Evolutionary conservation across 345 rosid species (phyloP).

Genomic region (Camelina sativa): DNA sequence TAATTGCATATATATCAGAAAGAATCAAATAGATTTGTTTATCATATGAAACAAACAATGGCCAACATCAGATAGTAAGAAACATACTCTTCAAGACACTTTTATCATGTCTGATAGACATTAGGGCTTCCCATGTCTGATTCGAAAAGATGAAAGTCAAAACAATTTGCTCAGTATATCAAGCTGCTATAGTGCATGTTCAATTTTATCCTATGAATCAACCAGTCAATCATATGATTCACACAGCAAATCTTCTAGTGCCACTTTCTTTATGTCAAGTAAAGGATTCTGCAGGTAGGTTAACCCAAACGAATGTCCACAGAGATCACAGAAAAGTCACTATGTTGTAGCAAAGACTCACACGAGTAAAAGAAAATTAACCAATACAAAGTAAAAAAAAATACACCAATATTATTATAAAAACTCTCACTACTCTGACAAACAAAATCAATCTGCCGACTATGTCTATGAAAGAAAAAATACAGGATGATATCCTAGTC

Average conservation of each 20-base stretch:
- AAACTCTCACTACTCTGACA: conserved; percentile 42
- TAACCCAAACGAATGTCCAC: conserved; percentile 17
- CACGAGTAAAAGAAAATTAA: not conserved
- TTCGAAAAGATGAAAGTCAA: not conserved
- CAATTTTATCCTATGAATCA: conserved; percentile 29
- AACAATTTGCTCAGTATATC: conserved; percentile 6
- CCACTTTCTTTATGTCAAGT: conserved; percentile 24
- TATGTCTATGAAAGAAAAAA: conserved; percentile 39
- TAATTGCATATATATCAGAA: no score
- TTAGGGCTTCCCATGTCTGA: not conserved
- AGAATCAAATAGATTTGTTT: conserved; percentile 2
- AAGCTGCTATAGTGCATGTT: conserved; percentile 20
- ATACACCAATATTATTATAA: conserved; percentile 35
- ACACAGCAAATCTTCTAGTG: conserved; percentile 27
- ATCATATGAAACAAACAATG: conserved; percentile 13
- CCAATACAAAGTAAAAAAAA: conserved; percentile 21
- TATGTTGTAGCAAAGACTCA: not conserved
- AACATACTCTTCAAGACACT: conserved; percentile 24
- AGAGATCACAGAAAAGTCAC: conserved; percentile 19
- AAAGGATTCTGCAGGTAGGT: conserved; percentile 6
- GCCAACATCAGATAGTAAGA: not conserved
- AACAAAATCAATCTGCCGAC: conserved; percentile 43
- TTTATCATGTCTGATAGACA: conserved; percentile 14
- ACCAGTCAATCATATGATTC: conserved; percentile 5
- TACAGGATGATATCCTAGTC: conserved; percentile 51